A percentile compares a stretch with the other conserved stretches of the same genome.
phyloP scores from a whole-genome alignment of 345 rosid genomes.

The Hibiscus syriacus region DNA sequence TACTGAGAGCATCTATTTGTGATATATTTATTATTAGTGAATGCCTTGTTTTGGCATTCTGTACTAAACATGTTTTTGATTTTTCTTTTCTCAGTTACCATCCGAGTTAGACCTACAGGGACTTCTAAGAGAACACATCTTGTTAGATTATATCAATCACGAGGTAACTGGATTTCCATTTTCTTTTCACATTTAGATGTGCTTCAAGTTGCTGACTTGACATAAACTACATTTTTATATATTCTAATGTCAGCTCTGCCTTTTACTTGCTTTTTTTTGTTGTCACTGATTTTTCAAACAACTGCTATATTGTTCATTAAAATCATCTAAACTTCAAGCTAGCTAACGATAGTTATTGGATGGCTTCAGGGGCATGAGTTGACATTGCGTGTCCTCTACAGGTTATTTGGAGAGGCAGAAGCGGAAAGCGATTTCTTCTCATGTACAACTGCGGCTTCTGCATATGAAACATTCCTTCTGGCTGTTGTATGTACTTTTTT shows the following conservation, averaged over 20 bases:
- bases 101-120: constrained; percentile 84
- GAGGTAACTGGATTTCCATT: constrained; percentile 46
- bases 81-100: constrained; percentile 53
- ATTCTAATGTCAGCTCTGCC: neutral
- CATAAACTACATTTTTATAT: neutral
- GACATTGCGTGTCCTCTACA: constrained; percentile 91
- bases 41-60: constrained; percentile 10
- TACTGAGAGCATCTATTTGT: neutral
- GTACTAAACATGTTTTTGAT: constrained; percentile 9
- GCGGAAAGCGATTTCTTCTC: constrained; percentile 92
- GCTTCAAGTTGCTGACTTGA: neutral
- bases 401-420: constrained; percentile 89
- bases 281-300: neutral
- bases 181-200: constrained; percentile 5
- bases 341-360: constrained; percentile 34
- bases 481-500: constrained; percentile 61
- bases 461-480: constrained; percentile 66
- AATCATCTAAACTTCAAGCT: constrained; percentile 4
- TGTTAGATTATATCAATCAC: constrained; percentile 67
- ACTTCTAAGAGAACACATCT: constrained; percentile 64
- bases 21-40: neutral
- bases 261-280: neutral
- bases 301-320: neutral
- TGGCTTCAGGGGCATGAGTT: constrained; percentile 97
- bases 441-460: constrained; percentile 85